These are phyloP conservation scores for Nicotiana attenuata DNA, from an alignment of 257 asterid species.

Conservation along the genomic window DNA sequence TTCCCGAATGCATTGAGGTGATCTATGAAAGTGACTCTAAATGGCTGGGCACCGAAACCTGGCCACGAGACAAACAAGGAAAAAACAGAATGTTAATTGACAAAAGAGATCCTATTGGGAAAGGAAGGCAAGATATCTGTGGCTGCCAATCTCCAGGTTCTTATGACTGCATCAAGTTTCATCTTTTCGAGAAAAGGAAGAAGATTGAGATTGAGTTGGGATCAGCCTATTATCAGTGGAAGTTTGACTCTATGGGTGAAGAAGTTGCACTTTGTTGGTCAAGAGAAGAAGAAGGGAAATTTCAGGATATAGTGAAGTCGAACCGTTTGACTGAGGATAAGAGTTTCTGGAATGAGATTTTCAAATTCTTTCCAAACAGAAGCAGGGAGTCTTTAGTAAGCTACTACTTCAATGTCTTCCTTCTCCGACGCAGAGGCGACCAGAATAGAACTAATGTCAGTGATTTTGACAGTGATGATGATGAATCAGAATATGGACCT, in stretches of 20 bases:
- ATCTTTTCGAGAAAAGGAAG: constrained; percentile 28
- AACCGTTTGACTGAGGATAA: constrained; percentile 16
- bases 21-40: constrained; percentile 42
- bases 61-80: constrained; percentile 30
- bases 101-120: constrained; percentile 31
- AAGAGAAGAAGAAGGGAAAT: constrained; percentile 32
- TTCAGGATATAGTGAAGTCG: constrained; percentile 27
- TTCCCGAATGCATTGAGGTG: constrained; percentile 33
- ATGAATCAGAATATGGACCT: constrained; percentile 19
- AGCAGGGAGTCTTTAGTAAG: constrained; percentile 20
- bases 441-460: constrained; percentile 57
- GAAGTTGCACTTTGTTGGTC: constrained; percentile 32
- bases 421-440: constrained; percentile 42
- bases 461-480: constrained; percentile 72
- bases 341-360: constrained; percentile 35
- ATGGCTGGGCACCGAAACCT: constrained; percentile 34
- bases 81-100: constrained; percentile 26
- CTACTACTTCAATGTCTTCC: constrained; percentile 35
- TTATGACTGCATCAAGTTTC: constrained; percentile 30
- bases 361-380: constrained; percentile 25
- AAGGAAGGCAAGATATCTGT: constrained; percentile 39
- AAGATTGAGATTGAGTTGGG: constrained; percentile 36
- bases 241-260: constrained; percentile 33
- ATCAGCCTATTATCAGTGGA: constrained; percentile 29
- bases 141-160: constrained; percentile 38